Percentiles rank a stretch among this genome's conserved stretches.
Conservation (phyloP, 306 rosid species). For the Rosa multiflora region DNA sequence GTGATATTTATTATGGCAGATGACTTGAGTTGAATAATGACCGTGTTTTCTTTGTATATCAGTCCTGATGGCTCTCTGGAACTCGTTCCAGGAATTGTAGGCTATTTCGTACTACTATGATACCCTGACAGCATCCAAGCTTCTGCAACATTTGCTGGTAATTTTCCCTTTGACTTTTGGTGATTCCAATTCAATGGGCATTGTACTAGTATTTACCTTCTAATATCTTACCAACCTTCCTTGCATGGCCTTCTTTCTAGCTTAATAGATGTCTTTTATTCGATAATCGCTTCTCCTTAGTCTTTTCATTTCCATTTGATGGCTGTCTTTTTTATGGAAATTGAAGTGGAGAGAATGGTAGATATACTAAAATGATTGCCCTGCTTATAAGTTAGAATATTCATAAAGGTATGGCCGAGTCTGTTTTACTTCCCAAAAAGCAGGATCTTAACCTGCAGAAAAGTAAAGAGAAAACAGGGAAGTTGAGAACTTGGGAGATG, state of each 20-base stretch:
- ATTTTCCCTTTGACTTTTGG: slow-evolving; percentile 50
- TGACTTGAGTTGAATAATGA: background rate
- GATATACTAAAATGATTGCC: background rate
- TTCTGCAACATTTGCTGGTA: slow-evolving; percentile 53
- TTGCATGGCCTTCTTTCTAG: slow-evolving; percentile 33
- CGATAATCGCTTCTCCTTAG: background rate
- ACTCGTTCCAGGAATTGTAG: slow-evolving; percentile 31
- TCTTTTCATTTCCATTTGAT: background rate
- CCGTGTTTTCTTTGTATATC: slow-evolving; percentile 26
- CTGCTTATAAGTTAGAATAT: background rate
- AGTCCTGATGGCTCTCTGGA: slow-evolving; percentile 29
- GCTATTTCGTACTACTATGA: slow-evolving; percentile 42
- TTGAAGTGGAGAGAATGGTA: background rate
- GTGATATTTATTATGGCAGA: background rate
- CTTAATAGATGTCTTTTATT: background rate
- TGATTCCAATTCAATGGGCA: slow-evolving; percentile 54
- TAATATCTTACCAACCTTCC: slow-evolving; percentile 56
- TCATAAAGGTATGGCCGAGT: background rate
- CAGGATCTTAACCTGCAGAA: background rate
- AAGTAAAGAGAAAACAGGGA: background rate
- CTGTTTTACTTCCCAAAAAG: background rate
- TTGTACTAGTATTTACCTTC: slow-evolving; percentile 44
- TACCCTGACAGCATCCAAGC: slow-evolving; percentile 55
- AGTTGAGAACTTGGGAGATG: background rate
- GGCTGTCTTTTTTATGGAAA: slow-evolving; percentile 2